Base-by-base conservation (phyloP, 2,329 filamentous ascomycete species). In the Pseudocercospora fijiensis region DNA sequence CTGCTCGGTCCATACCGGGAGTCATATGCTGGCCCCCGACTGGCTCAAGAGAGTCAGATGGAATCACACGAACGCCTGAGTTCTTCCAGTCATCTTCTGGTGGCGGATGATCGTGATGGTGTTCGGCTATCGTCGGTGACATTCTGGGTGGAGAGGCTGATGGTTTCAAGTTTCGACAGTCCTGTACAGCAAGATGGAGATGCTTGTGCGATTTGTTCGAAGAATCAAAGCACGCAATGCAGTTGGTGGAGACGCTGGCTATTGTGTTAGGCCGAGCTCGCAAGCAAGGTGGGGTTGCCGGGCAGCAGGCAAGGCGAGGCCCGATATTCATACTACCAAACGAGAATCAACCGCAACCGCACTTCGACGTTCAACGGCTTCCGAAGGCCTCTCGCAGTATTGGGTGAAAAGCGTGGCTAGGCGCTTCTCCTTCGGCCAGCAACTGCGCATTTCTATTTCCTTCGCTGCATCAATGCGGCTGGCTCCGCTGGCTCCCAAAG, bases 1-100 rank as follows among this genome's bases (percentile, higher is more conserved):
- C 78, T 20, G 76, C 75, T 8, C 79, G 75, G 60, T 77, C 74
- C 79, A 81, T 81, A 57, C 78, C 78, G 24, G 78, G 78, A 5
- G 79, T 81, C 62, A 70, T 10, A 78, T 81, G 68, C 79, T 78
- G 62, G 8, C 58, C 58, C 8, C 62, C 58, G 4, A 64, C 68
- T 67, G 70, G 30, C n/a, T 80, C 79, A 5, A 81, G 72, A 6
- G 71, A 73, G 67, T 78, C 74, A 6, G 73, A 72, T 4, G 78
- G 77, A 28, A 81, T 78, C 4, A 81, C 79, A 22, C 76, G 75
- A 9, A 81, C 79, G 45, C 79, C 79, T 57, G 73, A 74, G 58
- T 71, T 72, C 64, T 78, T 78, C 79, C 79, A 81, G 57, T 68
- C 72, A 57, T 74, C 73, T 67, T 69, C 47, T 30, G 71, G 71